Conservation (phyloP, 148 eudicot genomes). For the Simmondsia chinensis region DNA sequence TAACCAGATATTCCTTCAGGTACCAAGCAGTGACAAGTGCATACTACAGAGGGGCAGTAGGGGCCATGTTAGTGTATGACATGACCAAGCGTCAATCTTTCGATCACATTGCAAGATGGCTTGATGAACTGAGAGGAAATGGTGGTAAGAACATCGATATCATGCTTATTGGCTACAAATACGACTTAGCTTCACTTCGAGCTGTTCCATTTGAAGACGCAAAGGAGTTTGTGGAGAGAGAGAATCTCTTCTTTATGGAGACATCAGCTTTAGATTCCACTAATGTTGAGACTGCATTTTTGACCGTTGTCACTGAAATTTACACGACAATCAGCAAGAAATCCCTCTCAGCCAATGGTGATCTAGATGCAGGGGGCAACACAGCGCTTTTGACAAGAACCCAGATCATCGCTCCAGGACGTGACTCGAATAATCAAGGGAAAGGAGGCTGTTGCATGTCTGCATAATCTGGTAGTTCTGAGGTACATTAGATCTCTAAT, state of each 20-base stretch:
- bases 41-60: constrained; percentile 39
- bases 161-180: constrained; percentile 29
- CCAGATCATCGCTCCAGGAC: constrained; percentile 20
- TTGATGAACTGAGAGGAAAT: constrained; percentile 26
- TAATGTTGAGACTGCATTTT: constrained; percentile 27
- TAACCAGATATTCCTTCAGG: constrained; percentile 8
- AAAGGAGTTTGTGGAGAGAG: constrained; percentile 33
- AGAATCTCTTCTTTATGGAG: constrained; percentile 32
- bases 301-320: constrained; percentile 24
- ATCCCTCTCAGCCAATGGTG: constrained; percentile 22
- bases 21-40: constrained; percentile 38
- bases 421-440: constrained; percentile 4
- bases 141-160: constrained; percentile 25
- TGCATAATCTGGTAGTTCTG: background rate
- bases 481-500: no score
- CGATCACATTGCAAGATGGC: constrained; percentile 31
- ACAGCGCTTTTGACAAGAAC: constrained; percentile 24
- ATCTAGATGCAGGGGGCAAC: constrained; percentile 7
- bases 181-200: constrained; percentile 23
- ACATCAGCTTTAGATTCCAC: constrained; percentile 30
- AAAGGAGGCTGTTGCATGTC: constrained; percentile 22
- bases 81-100: constrained; percentile 35
- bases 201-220: constrained; percentile 32
- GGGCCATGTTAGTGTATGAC: constrained; percentile 35
- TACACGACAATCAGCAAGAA: constrained; percentile 29